Percentiles rank a stretch among this genome's conserved stretches.
Conservation (phyloP, 495 filamentous ascomycete genomes). For the Penicillium lividum region DNA sequence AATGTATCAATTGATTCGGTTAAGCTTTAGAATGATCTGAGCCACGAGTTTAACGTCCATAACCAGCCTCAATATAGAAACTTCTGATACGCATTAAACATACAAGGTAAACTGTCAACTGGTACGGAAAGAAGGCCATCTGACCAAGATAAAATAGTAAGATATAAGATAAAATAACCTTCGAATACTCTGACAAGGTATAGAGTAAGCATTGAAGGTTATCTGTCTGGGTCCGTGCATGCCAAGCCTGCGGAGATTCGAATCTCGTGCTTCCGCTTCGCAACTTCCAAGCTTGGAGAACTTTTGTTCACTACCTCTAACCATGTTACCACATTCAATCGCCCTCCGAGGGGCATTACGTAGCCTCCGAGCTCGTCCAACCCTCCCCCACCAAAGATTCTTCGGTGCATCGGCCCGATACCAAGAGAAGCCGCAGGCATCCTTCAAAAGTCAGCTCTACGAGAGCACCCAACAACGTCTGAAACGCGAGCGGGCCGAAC, state of each 20-base stretch:
- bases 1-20: no score
- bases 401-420: conserved; percentile 26
- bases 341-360: conserved; percentile 27
- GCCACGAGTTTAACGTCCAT: no score
- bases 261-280: conserved; percentile 3
- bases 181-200: no score
- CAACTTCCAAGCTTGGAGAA: neutral
- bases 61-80: no score
- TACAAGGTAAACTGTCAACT: no score
- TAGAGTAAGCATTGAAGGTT: no score
- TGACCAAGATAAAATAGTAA: no score
- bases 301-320: conserved; percentile 1
- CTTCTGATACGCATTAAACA: no score
- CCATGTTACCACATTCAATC: conserved; percentile 20
- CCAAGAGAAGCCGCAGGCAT: conserved; percentile 33
- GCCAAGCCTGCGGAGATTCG: conserved; percentile 10
- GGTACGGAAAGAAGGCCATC: no score
- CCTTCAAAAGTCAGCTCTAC: conserved; percentile 85
- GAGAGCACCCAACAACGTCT: conserved; percentile 79
- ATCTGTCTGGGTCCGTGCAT: neutral
- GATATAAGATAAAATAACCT: no score
- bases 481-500: conserved; percentile 69
- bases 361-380: conserved; percentile 18
- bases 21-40: no score
- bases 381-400: conserved; percentile 20